A percentile compares a stretch with the other conserved stretches of the same genome.
phyloP scores from a whole-genome alignment of 768 basidiomycete genomes.

The Lentinula boryana region DNA sequence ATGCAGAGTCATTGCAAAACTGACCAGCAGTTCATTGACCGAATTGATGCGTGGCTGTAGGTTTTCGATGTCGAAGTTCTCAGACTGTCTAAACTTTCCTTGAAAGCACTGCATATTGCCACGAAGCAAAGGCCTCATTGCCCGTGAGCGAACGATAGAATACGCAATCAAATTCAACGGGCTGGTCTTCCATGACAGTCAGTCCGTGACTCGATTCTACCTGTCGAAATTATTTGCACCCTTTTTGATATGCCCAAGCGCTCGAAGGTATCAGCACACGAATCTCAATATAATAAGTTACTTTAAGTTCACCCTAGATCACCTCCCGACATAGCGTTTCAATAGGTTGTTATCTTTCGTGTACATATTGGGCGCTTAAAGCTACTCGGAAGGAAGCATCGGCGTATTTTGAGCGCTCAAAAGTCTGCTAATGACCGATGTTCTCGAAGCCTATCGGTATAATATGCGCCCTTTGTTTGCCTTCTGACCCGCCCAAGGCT shows the following conservation, averaged over 20 bases:
- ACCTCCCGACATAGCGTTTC: too few relatives aligned
- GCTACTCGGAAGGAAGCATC: background rate
- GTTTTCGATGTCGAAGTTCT: background rate
- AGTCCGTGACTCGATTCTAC: background rate
- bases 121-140: background rate
- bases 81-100: background rate
- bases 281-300: too few relatives aligned
- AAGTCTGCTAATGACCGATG: background rate
- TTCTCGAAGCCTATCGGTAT: background rate
- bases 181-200: too few relatives aligned
- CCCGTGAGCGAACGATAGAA: background rate
- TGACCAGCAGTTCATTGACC: too few relatives aligned
- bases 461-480: background rate
- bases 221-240: background rate
- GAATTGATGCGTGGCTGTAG: too few relatives aligned
- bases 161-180: background rate
- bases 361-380: too few relatives aligned
- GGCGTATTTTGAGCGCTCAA: background rate
- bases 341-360: too few relatives aligned
- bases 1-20: too few relatives aligned
- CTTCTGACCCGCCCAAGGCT: background rate
- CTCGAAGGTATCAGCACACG: background rate
- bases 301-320: too few relatives aligned
- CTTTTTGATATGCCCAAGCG: background rate
- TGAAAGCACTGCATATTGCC: background rate